Conservation (phyloP, 208 protist genomes). For the Dictyostelium gargantuum region DNA sequence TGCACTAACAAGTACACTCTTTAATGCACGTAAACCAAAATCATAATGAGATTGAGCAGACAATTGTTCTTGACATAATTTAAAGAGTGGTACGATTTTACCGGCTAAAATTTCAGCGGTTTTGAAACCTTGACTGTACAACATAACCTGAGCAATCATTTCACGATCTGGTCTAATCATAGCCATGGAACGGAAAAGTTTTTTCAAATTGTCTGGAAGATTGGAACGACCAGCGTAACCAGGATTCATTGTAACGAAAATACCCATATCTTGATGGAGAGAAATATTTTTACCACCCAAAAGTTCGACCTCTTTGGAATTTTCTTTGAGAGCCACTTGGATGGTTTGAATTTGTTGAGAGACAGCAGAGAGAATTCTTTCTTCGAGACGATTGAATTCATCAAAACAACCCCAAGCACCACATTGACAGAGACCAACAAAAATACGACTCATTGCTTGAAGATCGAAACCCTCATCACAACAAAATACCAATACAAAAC, state of each 20-base stretch:
- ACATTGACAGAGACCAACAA: slow-evolving; percentile 99
- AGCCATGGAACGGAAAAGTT: slow-evolving; percentile 98
- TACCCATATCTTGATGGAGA: slow-evolving; percentile 94
- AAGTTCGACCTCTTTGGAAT: slow-evolving; percentile 89
- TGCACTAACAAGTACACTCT: slow-evolving; percentile 98
- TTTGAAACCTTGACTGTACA: slow-evolving; percentile 99
- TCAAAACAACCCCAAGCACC: slow-evolving; percentile 99
- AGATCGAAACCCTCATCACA: slow-evolving; percentile 99
- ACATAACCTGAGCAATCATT: slow-evolving; percentile 99
- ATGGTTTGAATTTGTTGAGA: slow-evolving; percentile 99
- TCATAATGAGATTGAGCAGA: slow-evolving; percentile 99
- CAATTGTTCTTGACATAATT: slow-evolving; percentile 97
- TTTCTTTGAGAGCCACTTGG: slow-evolving; percentile 91
- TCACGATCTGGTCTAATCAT: slow-evolving; percentile 99
- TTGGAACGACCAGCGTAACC: slow-evolving; percentile 99
- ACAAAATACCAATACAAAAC: slow-evolving; percentile 99
- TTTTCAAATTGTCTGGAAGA: slow-evolving; percentile 99
- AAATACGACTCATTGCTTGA: slow-evolving; percentile 98
- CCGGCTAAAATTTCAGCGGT: slow-evolving; percentile 94
- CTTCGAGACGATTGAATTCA: slow-evolving; percentile 99
- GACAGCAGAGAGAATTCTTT: slow-evolving; percentile 99
- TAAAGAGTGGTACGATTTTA: slow-evolving; percentile 99
- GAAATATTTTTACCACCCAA: slow-evolving; percentile 90
- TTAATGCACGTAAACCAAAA: slow-evolving; percentile 99
- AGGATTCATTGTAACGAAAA: slow-evolving; percentile 99